phyloP scores from a whole-genome alignment of 1,139 yeast genomes.

The Trichomonascaceae sp. region DNA sequence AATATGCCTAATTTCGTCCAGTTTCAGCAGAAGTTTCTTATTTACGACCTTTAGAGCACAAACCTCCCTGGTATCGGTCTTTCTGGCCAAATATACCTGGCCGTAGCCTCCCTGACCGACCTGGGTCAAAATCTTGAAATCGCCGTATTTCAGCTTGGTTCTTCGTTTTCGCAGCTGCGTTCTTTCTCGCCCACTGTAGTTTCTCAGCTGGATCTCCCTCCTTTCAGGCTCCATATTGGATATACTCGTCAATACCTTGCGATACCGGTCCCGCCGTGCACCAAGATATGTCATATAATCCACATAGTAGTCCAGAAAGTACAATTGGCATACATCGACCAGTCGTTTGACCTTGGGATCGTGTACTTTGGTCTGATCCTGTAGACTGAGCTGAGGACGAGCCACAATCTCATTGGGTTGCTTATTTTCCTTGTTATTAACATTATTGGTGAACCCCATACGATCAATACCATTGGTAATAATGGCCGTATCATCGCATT shows the following conservation, averaged over 20 bases:
- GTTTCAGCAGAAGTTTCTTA: conserved; percentile 75
- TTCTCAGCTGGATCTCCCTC: conserved; percentile 68
- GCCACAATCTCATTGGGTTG: neutral
- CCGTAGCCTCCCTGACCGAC: conserved; percentile 99
- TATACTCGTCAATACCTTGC: conserved; percentile 57
- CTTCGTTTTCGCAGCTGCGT: conserved; percentile 82
- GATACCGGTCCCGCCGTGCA: conserved; percentile 72
- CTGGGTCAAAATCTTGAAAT: conserved; percentile 93
- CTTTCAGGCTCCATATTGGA: conserved; percentile 43
- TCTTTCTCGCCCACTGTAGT: conserved; percentile 78
- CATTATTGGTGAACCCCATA: neutral
- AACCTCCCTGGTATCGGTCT: conserved; percentile 89
- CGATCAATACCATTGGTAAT: conserved; percentile 6
- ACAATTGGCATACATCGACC: conserved; percentile 70
- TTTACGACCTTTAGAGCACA: conserved; percentile 92
- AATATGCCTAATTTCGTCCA: conserved; percentile 94
- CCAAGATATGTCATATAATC: conserved; percentile 93
- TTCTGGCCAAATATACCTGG: conserved; percentile 85
- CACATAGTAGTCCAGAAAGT: conserved; percentile 90
- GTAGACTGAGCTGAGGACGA: conserved; percentile 1
- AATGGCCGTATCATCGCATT: conserved; percentile 3
- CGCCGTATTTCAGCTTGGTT: conserved; percentile 87
- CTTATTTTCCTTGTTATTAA: conserved; percentile 5
- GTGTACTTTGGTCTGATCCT: conserved; percentile 42
- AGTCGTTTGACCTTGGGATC: conserved; percentile 76